Conservation (phyloP, 306 rosid genomes). For the Chamaecrista fasciculata region DNA sequence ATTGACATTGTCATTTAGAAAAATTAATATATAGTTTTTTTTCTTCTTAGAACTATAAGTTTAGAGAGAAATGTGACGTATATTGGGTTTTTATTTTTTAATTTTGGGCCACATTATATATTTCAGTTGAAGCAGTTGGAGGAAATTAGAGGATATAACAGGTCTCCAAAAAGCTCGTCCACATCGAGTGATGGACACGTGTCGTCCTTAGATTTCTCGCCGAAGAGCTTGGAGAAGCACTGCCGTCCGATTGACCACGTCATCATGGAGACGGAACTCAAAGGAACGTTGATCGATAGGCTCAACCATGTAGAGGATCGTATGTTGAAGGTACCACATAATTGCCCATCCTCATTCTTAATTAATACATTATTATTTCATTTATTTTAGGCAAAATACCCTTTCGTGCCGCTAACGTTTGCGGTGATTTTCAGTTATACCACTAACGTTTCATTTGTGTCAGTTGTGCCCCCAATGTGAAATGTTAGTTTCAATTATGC, state of each 20-base stretch:
- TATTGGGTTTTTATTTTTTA: background rate
- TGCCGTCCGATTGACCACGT: slow-evolving; percentile 79
- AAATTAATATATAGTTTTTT: too few relatives aligned
- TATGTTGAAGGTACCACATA: slow-evolving; percentile 51
- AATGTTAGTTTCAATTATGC: too few relatives aligned
- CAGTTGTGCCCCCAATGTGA: too few relatives aligned
- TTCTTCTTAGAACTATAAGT: too few relatives aligned
- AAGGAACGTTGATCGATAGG: slow-evolving; percentile 75
- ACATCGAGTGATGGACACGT: slow-evolving; percentile 32
- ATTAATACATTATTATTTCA: too few relatives aligned
- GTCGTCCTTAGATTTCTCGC: slow-evolving; percentile 50
- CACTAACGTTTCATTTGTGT: too few relatives aligned
- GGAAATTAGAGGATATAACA: background rate
- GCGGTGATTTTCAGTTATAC: too few relatives aligned
- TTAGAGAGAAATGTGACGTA: too few relatives aligned
- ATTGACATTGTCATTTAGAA: too few relatives aligned
- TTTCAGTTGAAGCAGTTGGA: background rate
- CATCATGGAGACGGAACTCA: slow-evolving; percentile 54
- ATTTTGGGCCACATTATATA: background rate
- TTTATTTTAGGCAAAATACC: too few relatives aligned
- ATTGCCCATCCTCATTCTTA: background rate
- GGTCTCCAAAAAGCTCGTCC: background rate
- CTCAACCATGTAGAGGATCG: slow-evolving; percentile 68
- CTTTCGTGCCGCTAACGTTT: too few relatives aligned
- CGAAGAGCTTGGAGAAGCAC: slow-evolving; percentile 74